These are phyloP conservation scores for Apiotrichum brassicae DNA, from an alignment of 1,284 basidiomycete species.

Conservation along the genomic window DNA sequence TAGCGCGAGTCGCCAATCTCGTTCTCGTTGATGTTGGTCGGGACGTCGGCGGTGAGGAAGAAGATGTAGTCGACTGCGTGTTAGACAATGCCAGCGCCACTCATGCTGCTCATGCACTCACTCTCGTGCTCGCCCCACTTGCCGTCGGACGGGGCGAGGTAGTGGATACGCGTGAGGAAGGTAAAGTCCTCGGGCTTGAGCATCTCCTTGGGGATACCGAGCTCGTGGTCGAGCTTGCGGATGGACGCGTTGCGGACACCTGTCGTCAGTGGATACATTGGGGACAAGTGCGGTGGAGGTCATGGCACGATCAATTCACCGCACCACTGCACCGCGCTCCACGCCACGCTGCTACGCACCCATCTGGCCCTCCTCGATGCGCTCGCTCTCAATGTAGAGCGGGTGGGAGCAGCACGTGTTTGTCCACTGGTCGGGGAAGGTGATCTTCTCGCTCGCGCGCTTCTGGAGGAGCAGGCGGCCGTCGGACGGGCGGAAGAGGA, in stretches of 20 bases:
- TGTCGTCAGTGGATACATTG: constrained; percentile 15
- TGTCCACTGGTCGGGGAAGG: constrained; percentile 99
- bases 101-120: constrained; percentile 45
- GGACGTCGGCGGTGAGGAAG: constrained; percentile 84
- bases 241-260: constrained; percentile 79
- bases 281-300: too few relatives aligned
- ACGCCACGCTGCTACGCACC: constrained; percentile 46
- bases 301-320: too few relatives aligned
- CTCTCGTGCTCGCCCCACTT: constrained; percentile 99
- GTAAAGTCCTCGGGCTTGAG: constrained; percentile 81
- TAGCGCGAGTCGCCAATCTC: constrained; percentile 90
- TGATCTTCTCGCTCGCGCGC: constrained; percentile 95
- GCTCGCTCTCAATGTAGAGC: constrained; percentile 67
- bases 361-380: constrained; percentile 67
- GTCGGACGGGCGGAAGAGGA: constrained; percentile 89
- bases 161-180: constrained; percentile 95
- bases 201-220: constrained; percentile 69
- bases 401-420: constrained; percentile 99
- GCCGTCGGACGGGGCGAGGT: constrained; percentile 87
- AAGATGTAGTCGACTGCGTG: constrained; percentile 90
- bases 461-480: constrained; percentile 94
- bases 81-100: not conserved
- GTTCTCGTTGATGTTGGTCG: constrained; percentile 76
- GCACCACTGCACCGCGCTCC: not conserved
- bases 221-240: constrained; percentile 92